Percentiles rank a stretch among this genome's conserved stretches.
Conservation (phyloP, 257 asterid genomes). For the Dorcoceras hygrometricum region DNA sequence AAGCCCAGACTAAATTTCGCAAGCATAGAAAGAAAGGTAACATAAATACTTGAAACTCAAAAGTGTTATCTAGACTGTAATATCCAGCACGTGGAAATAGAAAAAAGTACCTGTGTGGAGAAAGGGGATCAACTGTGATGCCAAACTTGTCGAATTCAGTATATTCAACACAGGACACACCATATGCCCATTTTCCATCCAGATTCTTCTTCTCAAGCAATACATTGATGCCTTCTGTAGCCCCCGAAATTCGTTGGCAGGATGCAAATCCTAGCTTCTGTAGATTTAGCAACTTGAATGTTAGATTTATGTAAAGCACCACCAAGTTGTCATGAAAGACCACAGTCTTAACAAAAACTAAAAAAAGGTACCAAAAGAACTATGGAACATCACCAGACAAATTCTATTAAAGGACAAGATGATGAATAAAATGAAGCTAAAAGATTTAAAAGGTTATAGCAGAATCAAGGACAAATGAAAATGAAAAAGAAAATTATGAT, state of each 20-base stretch:
- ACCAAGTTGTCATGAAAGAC: constrained; percentile 16
- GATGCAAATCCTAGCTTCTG: constrained; percentile 99
- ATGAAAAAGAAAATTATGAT: neutral
- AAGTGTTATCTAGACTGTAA: constrained; percentile 9
- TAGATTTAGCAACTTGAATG: constrained; percentile 25
- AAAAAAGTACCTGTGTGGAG: constrained; percentile 50
- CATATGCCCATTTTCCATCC: constrained; percentile 92
- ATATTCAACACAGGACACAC: constrained; percentile 89
- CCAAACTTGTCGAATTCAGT: constrained; percentile 97
- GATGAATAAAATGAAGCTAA: constrained; percentile 1
- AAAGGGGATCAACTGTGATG: constrained; percentile 42
- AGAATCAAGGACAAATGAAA: constrained; percentile 1
- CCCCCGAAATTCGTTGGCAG: constrained; percentile 71
- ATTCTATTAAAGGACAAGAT: neutral
- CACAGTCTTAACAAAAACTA: neutral
- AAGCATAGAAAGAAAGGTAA: constrained; percentile 10
- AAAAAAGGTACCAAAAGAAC: constrained; percentile 3
- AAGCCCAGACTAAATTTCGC: constrained; percentile 10
- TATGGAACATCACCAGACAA: too few relatives aligned
- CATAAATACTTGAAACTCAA: neutral
- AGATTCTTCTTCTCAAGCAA: constrained; percentile 72
- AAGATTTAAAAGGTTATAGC: constrained; percentile 3
- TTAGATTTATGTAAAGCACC: constrained; percentile 17
- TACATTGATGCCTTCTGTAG: constrained; percentile 97
- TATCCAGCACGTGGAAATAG: constrained; percentile 12